Evolutionary conservation across 805 yeast genomes (phyloP).

Genomic region (Clavispora fructus): DNA sequence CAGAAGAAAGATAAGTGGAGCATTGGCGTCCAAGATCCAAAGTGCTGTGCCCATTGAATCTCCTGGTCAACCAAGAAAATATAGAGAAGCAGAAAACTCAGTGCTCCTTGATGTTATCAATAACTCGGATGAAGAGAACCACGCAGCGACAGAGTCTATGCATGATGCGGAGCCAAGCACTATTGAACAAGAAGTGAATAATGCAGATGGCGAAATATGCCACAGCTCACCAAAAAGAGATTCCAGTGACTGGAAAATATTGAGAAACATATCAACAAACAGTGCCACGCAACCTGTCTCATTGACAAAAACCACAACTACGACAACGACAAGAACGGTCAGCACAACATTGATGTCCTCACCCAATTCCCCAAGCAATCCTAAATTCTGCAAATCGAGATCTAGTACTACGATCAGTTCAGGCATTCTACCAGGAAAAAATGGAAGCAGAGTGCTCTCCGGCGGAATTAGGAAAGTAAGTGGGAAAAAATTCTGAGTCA

Average conservation of each 20-base stretch:
- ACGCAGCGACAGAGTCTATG: slow-evolving; percentile 12
- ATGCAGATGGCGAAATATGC: slow-evolving; percentile 12
- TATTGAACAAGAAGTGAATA: slow-evolving; percentile 10
- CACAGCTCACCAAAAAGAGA: slow-evolving; percentile 23
- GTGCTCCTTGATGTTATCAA: slow-evolving; percentile 36
- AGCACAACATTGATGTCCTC: slow-evolving; percentile 35
- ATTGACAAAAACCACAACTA: slow-evolving; percentile 40
- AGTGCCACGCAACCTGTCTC: slow-evolving; percentile 28
- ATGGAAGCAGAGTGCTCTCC: slow-evolving; percentile 10
- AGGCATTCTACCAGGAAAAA: slow-evolving; percentile 13
- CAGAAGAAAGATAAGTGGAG: slow-evolving; percentile 60
- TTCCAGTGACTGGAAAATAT: slow-evolving; percentile 32
- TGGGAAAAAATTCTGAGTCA: slow-evolving; percentile 3
- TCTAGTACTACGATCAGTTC: slow-evolving; percentile 12
- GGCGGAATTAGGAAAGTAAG: slow-evolving; percentile 16
- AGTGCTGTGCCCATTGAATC: slow-evolving; percentile 86
- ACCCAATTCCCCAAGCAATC: slow-evolving; percentile 24
- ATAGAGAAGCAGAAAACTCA: slow-evolving; percentile 28
- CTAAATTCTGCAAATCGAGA: slow-evolving; percentile 10
- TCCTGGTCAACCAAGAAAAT: slow-evolving; percentile 95
- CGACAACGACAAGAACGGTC: slow-evolving; percentile 47
- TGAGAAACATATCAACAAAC: slow-evolving; percentile 34
- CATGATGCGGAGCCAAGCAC: slow-evolving; percentile 14
- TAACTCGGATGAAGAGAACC: slow-evolving; percentile 41
- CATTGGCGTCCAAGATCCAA: slow-evolving; percentile 60